Base-by-base conservation (phyloP, 352 stramenopile species). In the Phytophthora cryptogea region DNA sequence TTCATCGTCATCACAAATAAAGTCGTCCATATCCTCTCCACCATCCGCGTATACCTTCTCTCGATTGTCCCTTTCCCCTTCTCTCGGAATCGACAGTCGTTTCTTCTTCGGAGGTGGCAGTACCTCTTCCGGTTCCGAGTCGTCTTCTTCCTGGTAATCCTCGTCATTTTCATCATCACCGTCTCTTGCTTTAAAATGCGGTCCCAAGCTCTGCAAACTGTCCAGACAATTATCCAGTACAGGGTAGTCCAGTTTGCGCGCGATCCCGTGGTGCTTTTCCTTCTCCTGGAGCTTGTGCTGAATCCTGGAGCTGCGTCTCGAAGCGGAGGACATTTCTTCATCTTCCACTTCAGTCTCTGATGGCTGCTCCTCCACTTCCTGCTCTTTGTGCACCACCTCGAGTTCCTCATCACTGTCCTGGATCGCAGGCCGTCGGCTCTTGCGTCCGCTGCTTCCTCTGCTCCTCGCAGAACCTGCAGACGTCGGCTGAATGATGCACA, bases 1-100 rank as follows among this genome's bases (percentile, higher is more conserved):
- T 35, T 94, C 78, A 59, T 92, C 74, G 60, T 95, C 86, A 3
- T 47, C 72, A 14, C 80, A 81, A 42, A 95, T 88, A 53, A 94
- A 94, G 41, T 89, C 82, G 30, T 92, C 85, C 47, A 92, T 52
- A 48, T 94, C 81, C 4, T 92, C 80, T 52, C 71, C 81, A 14
- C 66, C 74, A 52, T 89, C 76, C 1, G 72, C 78, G 32, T 83
- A 70, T 3, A 76, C 55, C 50, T 68, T 70, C 50, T 81, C 72
- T 30, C 39, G 56, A 26, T 76, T 61, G 4, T 59, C 58, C 20
- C 74, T 48, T 6, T 66, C 50, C 56, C 68, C 59, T 20, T 47
- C 41, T 62, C 53, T 50, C 10, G 50, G 54, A 2, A 70, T 32
- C 3, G 57, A 68, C 27, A 47, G 49, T 27, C 55, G 54, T 42